These are phyloP conservation scores for Acacia confusa DNA, from an alignment of 306 rosid genomes.

Conservation along the genomic window DNA sequence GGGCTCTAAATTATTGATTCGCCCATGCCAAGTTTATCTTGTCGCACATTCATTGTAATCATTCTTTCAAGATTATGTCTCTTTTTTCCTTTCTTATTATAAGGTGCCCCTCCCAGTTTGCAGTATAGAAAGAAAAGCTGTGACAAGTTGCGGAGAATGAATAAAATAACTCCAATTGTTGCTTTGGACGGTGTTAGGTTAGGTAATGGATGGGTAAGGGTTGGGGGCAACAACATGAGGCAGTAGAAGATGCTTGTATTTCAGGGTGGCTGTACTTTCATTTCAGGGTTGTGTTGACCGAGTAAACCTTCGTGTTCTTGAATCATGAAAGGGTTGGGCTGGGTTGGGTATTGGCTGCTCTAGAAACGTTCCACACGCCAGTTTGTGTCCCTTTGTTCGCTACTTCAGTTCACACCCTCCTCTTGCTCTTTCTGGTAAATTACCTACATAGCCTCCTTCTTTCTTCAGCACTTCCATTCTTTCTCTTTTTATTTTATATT, in stretches of 20 bases:
- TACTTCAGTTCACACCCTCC: not conserved
- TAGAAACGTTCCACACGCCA: not conserved
- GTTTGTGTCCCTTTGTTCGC: not conserved
- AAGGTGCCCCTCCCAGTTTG: slow-evolving; percentile 15
- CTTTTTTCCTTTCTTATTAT: not conserved
- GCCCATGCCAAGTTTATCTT: not conserved
- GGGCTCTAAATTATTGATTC: slow-evolving; percentile 26
- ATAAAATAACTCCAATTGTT: not conserved
- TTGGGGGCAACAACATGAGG: not conserved
- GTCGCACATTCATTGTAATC: slow-evolving; percentile 2
- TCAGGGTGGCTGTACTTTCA: not conserved
- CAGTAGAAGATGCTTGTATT: not conserved
- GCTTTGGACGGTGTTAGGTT: not conserved
- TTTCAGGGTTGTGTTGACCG: not conserved
- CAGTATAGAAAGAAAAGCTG: not conserved
- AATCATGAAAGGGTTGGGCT: too few relatives aligned
- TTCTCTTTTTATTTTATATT: not conserved
- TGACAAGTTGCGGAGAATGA: not conserved
- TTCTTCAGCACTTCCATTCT: not conserved
- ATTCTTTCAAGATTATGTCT: slow-evolving; percentile 26
- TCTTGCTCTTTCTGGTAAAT: not conserved
- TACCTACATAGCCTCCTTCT: not conserved
- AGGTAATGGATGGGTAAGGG: not conserved
- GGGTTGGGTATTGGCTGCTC: too few relatives aligned
- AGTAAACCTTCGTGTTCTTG: not conserved